Conservation (phyloP, 331 rosid species). For the Dryas integrifolia region DNA sequence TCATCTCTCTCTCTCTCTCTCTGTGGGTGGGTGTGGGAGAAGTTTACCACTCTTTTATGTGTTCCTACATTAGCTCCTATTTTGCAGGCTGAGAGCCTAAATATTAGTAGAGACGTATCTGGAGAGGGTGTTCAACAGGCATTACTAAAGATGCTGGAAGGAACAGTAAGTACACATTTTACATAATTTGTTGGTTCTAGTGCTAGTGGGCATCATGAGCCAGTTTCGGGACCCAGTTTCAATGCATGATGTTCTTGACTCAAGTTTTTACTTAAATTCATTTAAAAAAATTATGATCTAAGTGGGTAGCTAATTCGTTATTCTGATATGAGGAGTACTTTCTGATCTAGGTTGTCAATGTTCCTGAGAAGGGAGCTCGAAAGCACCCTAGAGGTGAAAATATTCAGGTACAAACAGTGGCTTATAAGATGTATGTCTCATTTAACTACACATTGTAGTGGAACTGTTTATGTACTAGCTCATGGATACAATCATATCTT, state of each 20-base stretch:
- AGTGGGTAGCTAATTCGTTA: neutral
- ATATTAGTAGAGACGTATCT: constrained; percentile 94
- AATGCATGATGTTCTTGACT: neutral
- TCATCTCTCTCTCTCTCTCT: neutral
- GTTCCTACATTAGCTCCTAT: constrained; percentile 20
- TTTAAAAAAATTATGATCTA: neutral
- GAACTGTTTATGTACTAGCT: neutral
- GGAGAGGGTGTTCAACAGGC: constrained; percentile 99
- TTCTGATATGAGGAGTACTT: constrained; percentile 23
- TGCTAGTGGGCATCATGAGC: constrained; percentile 3
- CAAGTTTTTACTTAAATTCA: neutral
- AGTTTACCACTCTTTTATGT: constrained; percentile 7
- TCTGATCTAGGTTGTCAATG: constrained; percentile 76
- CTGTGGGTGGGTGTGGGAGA: neutral
- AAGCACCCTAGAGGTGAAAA: constrained; percentile 98
- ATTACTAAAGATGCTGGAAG: constrained; percentile 94
- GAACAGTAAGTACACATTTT: constrained; percentile 69
- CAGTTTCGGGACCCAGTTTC: neutral
- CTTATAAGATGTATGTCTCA: neutral
- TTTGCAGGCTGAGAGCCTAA: constrained; percentile 91
- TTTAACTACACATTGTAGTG: neutral
- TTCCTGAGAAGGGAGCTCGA: constrained; percentile 98
- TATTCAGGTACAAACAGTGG: constrained; percentile 56
- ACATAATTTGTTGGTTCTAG: neutral
- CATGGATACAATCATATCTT: neutral